Evolutionary conservation across 352 stramenopile genomes (phyloP).

Genomic region (Phytophthora aleatoria): DNA sequence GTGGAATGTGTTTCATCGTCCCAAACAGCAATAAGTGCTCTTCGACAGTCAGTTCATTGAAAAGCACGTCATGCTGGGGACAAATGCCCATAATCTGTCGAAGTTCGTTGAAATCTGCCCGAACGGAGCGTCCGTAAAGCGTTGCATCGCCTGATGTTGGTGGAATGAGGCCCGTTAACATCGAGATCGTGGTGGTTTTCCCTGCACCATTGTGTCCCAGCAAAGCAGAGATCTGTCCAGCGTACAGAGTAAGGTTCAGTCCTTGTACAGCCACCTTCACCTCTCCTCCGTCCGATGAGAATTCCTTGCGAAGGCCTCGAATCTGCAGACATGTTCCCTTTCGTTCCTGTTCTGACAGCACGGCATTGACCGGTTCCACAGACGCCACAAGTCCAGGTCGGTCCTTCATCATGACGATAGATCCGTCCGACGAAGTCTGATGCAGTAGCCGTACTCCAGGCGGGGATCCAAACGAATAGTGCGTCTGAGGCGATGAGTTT

Average conservation of each 20-base stretch:
- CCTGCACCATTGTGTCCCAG: conserved; percentile 87
- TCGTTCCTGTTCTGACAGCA: conserved; percentile 45
- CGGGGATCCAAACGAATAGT: conserved; percentile 29
- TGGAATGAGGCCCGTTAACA: conserved; percentile 91
- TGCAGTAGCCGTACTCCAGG: conserved; percentile 29
- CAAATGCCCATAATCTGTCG: conserved; percentile 95
- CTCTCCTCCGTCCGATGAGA: conserved; percentile 58
- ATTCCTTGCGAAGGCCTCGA: conserved; percentile 56
- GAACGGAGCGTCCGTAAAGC: conserved; percentile 75
- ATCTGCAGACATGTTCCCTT: conserved; percentile 58
- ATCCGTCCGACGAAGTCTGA: conserved; percentile 38
- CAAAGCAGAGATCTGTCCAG: conserved; percentile 92
- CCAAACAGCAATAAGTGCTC: conserved; percentile 96
- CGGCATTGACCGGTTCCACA: conserved; percentile 51
- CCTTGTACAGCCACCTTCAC: conserved; percentile 84
- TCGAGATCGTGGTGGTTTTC: conserved; percentile 93
- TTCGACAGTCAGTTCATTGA: conserved; percentile 92
- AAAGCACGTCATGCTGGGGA: conserved; percentile 97
- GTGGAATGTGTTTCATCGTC: conserved; percentile 88
- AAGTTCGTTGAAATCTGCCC: conserved; percentile 84
- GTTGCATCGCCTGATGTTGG: conserved; percentile 66
- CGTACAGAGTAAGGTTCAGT: conserved; percentile 91
- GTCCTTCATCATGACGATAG: conserved; percentile 39
- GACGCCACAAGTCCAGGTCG: conserved; percentile 19
- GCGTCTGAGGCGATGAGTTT: conserved; percentile 27